Evolutionary conservation across 2,329 filamentous ascomycete genomes (phyloP), one percentile per base, ranked within the genome.

Genomic region (Huntiella omanensis): DNA sequence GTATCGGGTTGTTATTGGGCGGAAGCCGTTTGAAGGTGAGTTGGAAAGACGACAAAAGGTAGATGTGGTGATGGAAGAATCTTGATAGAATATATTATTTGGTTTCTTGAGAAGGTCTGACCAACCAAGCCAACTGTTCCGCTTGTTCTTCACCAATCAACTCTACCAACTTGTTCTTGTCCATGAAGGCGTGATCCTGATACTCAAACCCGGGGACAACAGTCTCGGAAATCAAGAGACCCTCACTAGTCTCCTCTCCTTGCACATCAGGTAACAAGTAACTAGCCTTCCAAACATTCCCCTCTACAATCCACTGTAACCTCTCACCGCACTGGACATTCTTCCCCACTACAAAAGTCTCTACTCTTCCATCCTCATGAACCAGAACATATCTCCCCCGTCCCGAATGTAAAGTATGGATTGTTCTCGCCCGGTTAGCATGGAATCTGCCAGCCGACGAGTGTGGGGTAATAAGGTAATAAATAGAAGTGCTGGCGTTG

Each of bases 171-270:
- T 62, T 62, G 40, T 70, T 63, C 11, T 56, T 57, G 4, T 62
- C 65, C 53, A 83, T 63, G 53, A 83, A 83, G 55, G 80, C 74
- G 57, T 82, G 75, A 57, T 82, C 76, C 48, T 63, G 65, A 53
- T 66, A 80, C 54, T 80, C 76, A 54, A 82, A 82, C 0, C 77
- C 78, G 0, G 77, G 77, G 5, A 80, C 66, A 1, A 80, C 76
- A 0, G 74, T 79, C 63, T 83, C 76, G 41, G 70, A 75, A 49
- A 83, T 80, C 60, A 83, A 61, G 53, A 80, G 57, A 0, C 72
- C 73, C 13, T 63, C 64, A 34, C 60, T 63, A 34, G 58, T 61
- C 19, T 53, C 55, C 4, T 55, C 54, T 2, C 53, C 57, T 44
- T 69, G 66, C 5, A 43, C 48, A 38, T 58, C 53, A 1, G 67